A percentile compares a stretch with the other conserved stretches of the same genome.
Conservation (phyloP, 306 rosid species). For the Alnus glutinosa region DNA sequence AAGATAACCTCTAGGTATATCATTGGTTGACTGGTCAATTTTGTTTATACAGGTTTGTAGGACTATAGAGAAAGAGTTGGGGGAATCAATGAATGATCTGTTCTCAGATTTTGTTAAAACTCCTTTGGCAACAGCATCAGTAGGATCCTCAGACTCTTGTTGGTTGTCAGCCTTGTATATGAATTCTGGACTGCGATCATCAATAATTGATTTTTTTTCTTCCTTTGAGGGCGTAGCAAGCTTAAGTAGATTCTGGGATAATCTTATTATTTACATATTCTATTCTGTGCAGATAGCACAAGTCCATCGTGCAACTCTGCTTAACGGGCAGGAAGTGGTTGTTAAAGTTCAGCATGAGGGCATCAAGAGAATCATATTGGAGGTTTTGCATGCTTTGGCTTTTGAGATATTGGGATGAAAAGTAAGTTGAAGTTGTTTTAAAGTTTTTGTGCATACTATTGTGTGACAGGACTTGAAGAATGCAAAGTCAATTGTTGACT, state of each 20-base stretch:
- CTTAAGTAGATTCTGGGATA: slow-evolving; percentile 17
- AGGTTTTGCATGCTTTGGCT: slow-evolving; percentile 55
- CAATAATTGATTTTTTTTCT: slow-evolving; percentile 12
- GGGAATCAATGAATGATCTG: slow-evolving; percentile 80
- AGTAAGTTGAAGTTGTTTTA: slow-evolving; percentile 27
- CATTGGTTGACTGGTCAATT: slow-evolving; percentile 27
- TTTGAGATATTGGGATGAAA: slow-evolving; percentile 31
- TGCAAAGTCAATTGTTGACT: slow-evolving; percentile 89
- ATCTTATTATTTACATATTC: slow-evolving; percentile 24
- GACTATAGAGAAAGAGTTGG: slow-evolving; percentile 76
- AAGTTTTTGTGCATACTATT: slow-evolving; percentile 24
- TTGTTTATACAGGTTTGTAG: slow-evolving; percentile 63
- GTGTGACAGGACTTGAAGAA: slow-evolving; percentile 84
- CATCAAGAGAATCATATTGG: slow-evolving; percentile 74
- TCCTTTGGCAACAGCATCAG: slow-evolving; percentile 98
- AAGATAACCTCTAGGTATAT: slow-evolving; percentile 2
- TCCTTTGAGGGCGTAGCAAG: background rate
- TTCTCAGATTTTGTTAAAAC: slow-evolving; percentile 64
- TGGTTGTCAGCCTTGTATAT: slow-evolving; percentile 28
- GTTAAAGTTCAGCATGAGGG: slow-evolving; percentile 97
- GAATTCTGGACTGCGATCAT: slow-evolving; percentile 21
- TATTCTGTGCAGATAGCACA: slow-evolving; percentile 82
- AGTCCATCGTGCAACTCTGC: slow-evolving; percentile 93
- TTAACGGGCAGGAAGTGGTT: slow-evolving; percentile 84
- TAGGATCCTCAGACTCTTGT: slow-evolving; percentile 48